phyloP scores from a whole-genome alignment of 768 basidiomycete species.

The Termitomyces bulborhizus region DNA sequence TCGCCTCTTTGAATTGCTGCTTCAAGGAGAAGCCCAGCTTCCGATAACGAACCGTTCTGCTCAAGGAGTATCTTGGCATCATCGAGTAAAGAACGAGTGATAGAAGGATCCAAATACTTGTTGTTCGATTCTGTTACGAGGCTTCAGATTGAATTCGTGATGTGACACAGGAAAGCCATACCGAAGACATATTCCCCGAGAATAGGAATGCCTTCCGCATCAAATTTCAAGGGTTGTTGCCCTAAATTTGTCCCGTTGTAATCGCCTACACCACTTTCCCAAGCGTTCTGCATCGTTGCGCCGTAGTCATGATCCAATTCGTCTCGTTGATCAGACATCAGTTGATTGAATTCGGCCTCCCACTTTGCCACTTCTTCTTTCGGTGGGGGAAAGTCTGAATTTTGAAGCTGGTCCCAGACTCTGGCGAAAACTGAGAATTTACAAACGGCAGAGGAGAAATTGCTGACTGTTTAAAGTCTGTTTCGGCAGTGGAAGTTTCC shows the following conservation, averaged over 20 bases:
- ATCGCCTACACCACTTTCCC: constrained; percentile 51
- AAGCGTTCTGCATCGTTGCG: constrained; percentile 54
- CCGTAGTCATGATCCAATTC: constrained; percentile 62
- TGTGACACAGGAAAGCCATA: constrained; percentile 27
- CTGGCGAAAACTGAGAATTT: constrained; percentile 25
- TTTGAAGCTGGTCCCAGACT: constrained; percentile 56
- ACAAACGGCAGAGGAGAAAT: background rate
- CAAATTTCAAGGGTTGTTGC: constrained; percentile 40
- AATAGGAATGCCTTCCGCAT: constrained; percentile 72
- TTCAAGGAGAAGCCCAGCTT: constrained; percentile 83
- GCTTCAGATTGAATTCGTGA: background rate
- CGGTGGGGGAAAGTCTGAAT: constrained; percentile 50
- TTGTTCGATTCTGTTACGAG: constrained; percentile 59
- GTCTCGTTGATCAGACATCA: constrained; percentile 65
- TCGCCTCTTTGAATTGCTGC: constrained; percentile 84
- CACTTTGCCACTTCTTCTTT: constrained; percentile 67
- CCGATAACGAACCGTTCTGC: constrained; percentile 79
- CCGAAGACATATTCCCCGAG: constrained; percentile 73
- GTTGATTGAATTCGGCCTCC: constrained; percentile 79
- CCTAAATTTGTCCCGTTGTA: constrained; percentile 26
- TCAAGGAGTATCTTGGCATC: constrained; percentile 76
- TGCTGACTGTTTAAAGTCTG: constrained; percentile 52
- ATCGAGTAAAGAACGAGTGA: constrained; percentile 45
- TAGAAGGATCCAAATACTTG: constrained; percentile 52
- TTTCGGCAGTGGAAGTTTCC: constrained; percentile 20